phyloP scores from a whole-genome alignment of 306 rosid species.

The Medicago truncatula region MtrunA17r5.0-ANR NC_053045.1:1665501-1666000 shows the following conservation, averaged over 20 bases:
- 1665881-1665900: slow-evolving; percentile 5
- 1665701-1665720: slow-evolving; percentile 25
- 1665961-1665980: slow-evolving; percentile 31
- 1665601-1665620: slow-evolving; percentile 21
- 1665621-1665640: slow-evolving; percentile 14
- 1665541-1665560: neutral
- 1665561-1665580: slow-evolving; percentile 6
- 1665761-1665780: slow-evolving; percentile 30
- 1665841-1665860: slow-evolving; percentile 2
- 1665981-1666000: slow-evolving; percentile 19
- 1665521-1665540: slow-evolving; percentile 8
- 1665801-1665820: slow-evolving; percentile 24
- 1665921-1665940: slow-evolving; percentile 19
- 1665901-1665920: slow-evolving; percentile 24
- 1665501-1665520: slow-evolving; percentile 27
- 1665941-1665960: slow-evolving; percentile 22
- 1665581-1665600: slow-evolving; percentile 22
- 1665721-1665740: slow-evolving; percentile 31
- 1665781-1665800: slow-evolving; percentile 6
- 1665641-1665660: slow-evolving; percentile 31
- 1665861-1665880: slow-evolving; percentile 29
- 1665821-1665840: slow-evolving; percentile 12
- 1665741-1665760: slow-evolving; percentile 25
- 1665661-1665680: slow-evolving; percentile 20
- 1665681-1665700: slow-evolving; percentile 23